Conservation (phyloP, 202 grass and related monocot species). For the Setaria italica region DNA sequence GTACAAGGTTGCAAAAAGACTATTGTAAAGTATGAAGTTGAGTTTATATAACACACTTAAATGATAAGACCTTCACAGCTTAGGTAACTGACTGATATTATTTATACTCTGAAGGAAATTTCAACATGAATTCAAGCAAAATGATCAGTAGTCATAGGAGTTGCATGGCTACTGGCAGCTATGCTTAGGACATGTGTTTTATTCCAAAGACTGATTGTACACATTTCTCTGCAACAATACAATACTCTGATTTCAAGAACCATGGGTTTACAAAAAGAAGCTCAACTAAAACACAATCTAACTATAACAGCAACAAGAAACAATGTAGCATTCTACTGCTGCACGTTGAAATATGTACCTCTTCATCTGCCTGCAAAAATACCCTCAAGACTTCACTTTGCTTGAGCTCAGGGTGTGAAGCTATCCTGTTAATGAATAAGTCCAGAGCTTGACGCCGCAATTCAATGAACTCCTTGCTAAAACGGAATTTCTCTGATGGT, state of each 20-base stretch:
- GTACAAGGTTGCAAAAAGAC: conserved; percentile 29
- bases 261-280: neutral
- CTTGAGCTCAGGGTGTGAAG: conserved; percentile 91
- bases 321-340: neutral
- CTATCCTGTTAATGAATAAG: conserved; percentile 88
- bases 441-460: conserved; percentile 89
- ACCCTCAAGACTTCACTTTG: conserved; percentile 87
- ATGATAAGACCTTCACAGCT: neutral
- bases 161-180: conserved; percentile 20
- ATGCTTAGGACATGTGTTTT: neutral
- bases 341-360: conserved; percentile 58
- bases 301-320: neutral
- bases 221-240: neutral
- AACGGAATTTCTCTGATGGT: conserved; percentile 87
- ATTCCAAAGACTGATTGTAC: neutral
- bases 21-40: neutral
- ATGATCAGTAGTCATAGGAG: neutral
- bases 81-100: neutral
- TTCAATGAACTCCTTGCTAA: conserved; percentile 99
- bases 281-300: neutral
- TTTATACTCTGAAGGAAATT: conserved; percentile 22
- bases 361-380: conserved; percentile 98
- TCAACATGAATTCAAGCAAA: conserved; percentile 31
- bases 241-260: conserved; percentile 14
- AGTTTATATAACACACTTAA: neutral